Evolutionary conservation across 2,329 filamentous ascomycete species (phyloP).

Genomic region (Cladosporium sp.): DNA sequence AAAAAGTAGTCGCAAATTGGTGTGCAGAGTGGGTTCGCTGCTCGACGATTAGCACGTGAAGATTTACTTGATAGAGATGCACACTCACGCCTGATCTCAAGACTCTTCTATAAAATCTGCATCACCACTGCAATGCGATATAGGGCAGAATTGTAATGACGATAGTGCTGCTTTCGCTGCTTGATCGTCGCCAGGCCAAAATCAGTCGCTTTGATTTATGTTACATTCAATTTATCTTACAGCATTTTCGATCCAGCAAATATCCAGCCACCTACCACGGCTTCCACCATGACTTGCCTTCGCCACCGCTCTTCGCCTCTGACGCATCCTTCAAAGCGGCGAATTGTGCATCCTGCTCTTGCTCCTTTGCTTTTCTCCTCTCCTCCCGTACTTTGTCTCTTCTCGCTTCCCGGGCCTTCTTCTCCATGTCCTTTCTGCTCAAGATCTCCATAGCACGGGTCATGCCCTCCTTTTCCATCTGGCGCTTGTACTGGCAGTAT

Average conservation of each 20-base stretch:
- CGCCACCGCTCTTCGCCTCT: conserved; percentile 15
- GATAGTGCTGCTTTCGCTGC: too few species aligned
- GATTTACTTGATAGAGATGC: too few species aligned
- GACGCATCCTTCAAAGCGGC: conserved; percentile 24
- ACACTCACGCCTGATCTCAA: too few species aligned
- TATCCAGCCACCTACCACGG: conserved; percentile 24
- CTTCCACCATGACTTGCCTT: conserved; percentile 31
- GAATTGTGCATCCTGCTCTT: conserved; percentile 36
- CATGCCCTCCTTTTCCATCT: conserved; percentile 76
- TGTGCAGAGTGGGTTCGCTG: too few species aligned
- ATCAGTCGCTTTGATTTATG: neutral
- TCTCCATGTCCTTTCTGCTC: conserved; percentile 63
- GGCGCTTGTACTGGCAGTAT: conserved; percentile 71
- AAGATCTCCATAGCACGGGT: conserved; percentile 79
- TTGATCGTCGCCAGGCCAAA: too few species aligned
- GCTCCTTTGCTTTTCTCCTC: conserved; percentile 39
- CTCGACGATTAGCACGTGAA: too few species aligned
- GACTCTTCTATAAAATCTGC: too few species aligned
- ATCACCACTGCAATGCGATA: too few species aligned
- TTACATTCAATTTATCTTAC: conserved; percentile 3
- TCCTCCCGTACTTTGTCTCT: conserved; percentile 37
- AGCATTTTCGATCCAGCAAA: neutral
- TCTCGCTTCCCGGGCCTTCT: conserved; percentile 46
- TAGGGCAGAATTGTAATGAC: too few species aligned
- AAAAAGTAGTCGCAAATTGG: too few species aligned